Evolutionary conservation across 225 moss, liverwort and hornwort genomes (phyloP).

Genomic region (Lunularia cruciata): DNA sequence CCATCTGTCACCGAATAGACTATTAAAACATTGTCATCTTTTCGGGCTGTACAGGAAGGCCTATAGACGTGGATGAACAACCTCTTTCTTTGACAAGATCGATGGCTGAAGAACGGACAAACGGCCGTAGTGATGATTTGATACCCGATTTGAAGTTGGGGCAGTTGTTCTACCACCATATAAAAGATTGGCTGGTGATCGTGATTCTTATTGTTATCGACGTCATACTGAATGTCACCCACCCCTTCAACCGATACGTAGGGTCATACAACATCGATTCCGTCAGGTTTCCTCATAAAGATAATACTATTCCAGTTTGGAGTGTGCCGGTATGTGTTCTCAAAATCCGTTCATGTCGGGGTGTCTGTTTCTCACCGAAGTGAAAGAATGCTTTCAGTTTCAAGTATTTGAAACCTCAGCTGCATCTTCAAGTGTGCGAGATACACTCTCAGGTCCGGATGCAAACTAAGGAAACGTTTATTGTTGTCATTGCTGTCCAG

Average conservation of each 20-base stretch:
- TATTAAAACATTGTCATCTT: not conserved
- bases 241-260: constrained; percentile 64
- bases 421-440: no score
- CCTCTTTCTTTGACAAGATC: constrained; percentile 23
- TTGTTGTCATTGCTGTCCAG: constrained; percentile 23
- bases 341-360: not conserved
- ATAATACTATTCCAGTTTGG: constrained; percentile 71
- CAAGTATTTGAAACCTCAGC: no score
- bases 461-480: no score
- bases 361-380: no score
- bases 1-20: not conserved
- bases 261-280: constrained; percentile 35
- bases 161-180: constrained; percentile 48
- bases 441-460: no score
- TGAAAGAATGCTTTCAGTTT: no score
- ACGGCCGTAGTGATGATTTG: constrained; percentile 7
- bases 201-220: constrained; percentile 51
- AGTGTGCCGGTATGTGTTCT: constrained; percentile 58
- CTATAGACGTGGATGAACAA: constrained; percentile 24
- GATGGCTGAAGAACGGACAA: constrained; percentile 2
- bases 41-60: constrained; percentile 25
- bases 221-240: constrained; percentile 54
- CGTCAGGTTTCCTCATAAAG: constrained; percentile 39
- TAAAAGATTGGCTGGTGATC: constrained; percentile 72
- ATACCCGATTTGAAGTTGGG: constrained; percentile 23